Base-by-base conservation (phyloP, 257 asterid genomes). In the Primulina eburnea region DNA sequence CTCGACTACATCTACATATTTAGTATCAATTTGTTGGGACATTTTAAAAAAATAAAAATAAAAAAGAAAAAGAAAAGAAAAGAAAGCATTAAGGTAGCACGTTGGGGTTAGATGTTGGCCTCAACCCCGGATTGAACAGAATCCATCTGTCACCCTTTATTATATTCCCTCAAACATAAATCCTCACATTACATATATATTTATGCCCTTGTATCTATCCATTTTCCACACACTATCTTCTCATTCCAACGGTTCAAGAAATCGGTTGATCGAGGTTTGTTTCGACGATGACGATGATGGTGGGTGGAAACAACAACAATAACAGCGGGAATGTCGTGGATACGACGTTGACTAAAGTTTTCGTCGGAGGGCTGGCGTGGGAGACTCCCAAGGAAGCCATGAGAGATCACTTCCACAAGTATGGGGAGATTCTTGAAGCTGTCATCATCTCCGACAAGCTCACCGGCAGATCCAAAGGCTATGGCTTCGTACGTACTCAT, bases 391-490 rank as follows among this genome's bases (percentile, higher is more conserved):
- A 84, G 75, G 96, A 92, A 52, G 82, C 89, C 75, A 34, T 92
- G 89, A 74, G 84, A 73, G 89, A 85, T 0, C 96, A 92, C 60
- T 92, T 90, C 73, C 78, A 90, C 47, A 84, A 88, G 62, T 92
- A 80, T 70, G 98, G 98, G 12, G 87, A 90, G 11, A 93, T 93
- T 79, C 81, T 88, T 69, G 98, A 93, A 69, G 98, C 98, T 53
- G 98, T 93, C 74, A 86, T 92, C 80, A 92, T 92, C 77, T 88
- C 96, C 77, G 96, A 92, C 55, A 92, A 92, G 80, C 72, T 86
- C 76, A 87, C 98, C 71, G 97, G 94, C 77, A 81, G 98, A 90
- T 92, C 98, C 89, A 92, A 90, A 81, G 98, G 98, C 78, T 92
- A 92, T 57, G 98, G 98, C 66, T 92, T 92, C 69, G 98, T 92